Conservation (phyloP, 2,329 filamentous ascomycete species). For the Aurifilum marmelostoma region DNA sequence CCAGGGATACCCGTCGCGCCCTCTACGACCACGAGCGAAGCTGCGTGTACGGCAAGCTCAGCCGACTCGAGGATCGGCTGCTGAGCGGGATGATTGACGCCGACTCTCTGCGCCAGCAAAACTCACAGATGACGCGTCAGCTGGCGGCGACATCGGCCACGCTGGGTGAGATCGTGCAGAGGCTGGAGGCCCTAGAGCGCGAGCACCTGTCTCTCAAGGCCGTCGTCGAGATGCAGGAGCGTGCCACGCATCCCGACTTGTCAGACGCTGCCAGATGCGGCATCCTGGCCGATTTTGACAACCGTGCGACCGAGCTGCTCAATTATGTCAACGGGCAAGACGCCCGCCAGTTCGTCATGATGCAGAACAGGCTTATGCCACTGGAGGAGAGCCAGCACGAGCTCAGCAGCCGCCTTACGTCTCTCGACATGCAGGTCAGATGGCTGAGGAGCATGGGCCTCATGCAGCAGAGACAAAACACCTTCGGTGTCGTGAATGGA, state of each 20-base stretch:
- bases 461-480: constrained; percentile 48
- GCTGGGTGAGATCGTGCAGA: neutral
- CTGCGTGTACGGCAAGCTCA: constrained; percentile 15
- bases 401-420: constrained; percentile 58
- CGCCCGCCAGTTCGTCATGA: constrained; percentile 62
- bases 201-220: constrained; percentile 15
- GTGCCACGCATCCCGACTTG: no score
- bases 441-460: constrained; percentile 56
- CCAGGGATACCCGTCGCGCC: constrained; percentile 21
- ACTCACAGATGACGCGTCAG: constrained; percentile 3
- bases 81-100: neutral
- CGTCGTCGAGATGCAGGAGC: neutral
- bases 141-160: neutral
- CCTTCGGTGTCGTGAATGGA: constrained; percentile 82
- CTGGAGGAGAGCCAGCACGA: constrained; percentile 67
- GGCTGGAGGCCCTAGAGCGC: constrained; percentile 4
- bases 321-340: constrained; percentile 62
- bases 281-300: constrained; percentile 56
- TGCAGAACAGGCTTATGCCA: constrained; percentile 64
- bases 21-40: constrained; percentile 50
- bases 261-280: neutral
- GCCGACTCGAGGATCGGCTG: constrained; percentile 9
- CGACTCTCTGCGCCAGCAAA: constrained; percentile 10
- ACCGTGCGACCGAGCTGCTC: constrained; percentile 59
- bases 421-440: constrained; percentile 62